Conservation (phyloP, 768 basidiomycete genomes). For the Hemileccinum rubropunctum region DNA sequence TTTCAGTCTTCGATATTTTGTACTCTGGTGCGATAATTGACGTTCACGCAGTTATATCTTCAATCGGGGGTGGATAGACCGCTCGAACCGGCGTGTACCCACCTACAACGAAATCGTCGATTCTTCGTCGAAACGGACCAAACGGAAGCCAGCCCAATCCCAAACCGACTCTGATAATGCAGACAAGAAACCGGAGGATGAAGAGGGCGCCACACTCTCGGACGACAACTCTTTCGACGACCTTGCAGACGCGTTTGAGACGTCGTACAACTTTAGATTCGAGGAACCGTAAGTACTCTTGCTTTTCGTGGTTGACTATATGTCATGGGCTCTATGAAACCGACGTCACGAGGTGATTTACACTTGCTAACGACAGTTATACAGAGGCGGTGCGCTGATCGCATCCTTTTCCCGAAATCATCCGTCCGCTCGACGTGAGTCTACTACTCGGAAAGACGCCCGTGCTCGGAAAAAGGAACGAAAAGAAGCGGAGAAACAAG, state of each 20-base stretch:
- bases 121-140: conserved; percentile 31
- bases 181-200: conserved; percentile 10
- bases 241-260: conserved; percentile 87
- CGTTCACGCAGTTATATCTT: conserved; percentile 75
- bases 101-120: conserved; percentile 80
- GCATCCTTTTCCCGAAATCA: conserved; percentile 75
- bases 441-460: conserved; percentile 81
- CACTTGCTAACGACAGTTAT: background rate
- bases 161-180: conserved; percentile 15
- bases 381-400: conserved; percentile 64
- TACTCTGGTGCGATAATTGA: background rate
- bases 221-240: conserved; percentile 86
- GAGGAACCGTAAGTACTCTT: conserved; percentile 79
- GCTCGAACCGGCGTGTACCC: conserved; percentile 66
- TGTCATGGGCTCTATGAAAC: background rate
- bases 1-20: too few relatives aligned
- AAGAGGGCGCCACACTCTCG: conserved; percentile 34
- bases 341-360: background rate
- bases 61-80: conserved; percentile 97
- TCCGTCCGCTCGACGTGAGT: conserved; percentile 64
- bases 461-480: conserved; percentile 73
- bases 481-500: conserved; percentile 61
- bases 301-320: background rate
- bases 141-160: conserved; percentile 16
- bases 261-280: conserved; percentile 96